Conservation (phyloP, 345 rosid genomes). For the Euphorbia lathyris region DNA sequence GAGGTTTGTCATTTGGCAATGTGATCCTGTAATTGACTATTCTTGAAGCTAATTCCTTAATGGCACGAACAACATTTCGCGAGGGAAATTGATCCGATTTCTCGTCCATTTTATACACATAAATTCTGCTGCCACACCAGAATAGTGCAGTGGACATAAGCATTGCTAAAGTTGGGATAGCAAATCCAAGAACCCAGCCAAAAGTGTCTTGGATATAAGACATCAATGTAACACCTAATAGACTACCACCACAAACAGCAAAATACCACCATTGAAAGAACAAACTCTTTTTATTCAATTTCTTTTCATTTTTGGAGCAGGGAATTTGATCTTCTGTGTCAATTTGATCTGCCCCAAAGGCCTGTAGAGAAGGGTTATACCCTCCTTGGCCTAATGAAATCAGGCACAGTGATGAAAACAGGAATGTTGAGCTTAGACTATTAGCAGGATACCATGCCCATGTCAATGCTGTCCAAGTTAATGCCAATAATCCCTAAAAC, state of each 20-base stretch:
- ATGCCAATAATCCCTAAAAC: slow-evolving; percentile 65
- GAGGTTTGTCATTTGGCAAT: slow-evolving; percentile 37
- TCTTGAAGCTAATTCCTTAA: slow-evolving; percentile 37
- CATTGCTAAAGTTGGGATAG: slow-evolving; percentile 79
- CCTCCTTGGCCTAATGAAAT: slow-evolving; percentile 84
- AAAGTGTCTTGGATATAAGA: slow-evolving; percentile 84
- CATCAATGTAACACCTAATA: slow-evolving; percentile 77
- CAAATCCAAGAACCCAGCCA: slow-evolving; percentile 91
- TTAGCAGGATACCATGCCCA: slow-evolving; percentile 43
- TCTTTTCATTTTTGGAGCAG: slow-evolving; percentile 32
- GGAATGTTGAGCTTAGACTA: slow-evolving; percentile 45
- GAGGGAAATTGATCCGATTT: slow-evolving; percentile 24
- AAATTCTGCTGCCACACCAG: slow-evolving; percentile 55
- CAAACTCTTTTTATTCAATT: slow-evolving; percentile 42
- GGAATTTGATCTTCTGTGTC: slow-evolving; percentile 48
- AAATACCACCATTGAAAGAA: slow-evolving; percentile 98
- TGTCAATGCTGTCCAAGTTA: slow-evolving; percentile 72
- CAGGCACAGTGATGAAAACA: slow-evolving; percentile 66
- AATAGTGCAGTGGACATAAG: slow-evolving; percentile 47
- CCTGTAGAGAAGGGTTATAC: slow-evolving; percentile 84
- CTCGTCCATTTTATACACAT: slow-evolving; percentile 31
- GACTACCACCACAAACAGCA: slow-evolving; percentile 82
- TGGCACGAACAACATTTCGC: slow-evolving; percentile 20
- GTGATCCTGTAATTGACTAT: slow-evolving; percentile 31
- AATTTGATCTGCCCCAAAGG: slow-evolving; percentile 89